Evolutionary conservation across 106 monocot species (phyloP).

Genomic region (Xerophyta viscosa): DNA sequence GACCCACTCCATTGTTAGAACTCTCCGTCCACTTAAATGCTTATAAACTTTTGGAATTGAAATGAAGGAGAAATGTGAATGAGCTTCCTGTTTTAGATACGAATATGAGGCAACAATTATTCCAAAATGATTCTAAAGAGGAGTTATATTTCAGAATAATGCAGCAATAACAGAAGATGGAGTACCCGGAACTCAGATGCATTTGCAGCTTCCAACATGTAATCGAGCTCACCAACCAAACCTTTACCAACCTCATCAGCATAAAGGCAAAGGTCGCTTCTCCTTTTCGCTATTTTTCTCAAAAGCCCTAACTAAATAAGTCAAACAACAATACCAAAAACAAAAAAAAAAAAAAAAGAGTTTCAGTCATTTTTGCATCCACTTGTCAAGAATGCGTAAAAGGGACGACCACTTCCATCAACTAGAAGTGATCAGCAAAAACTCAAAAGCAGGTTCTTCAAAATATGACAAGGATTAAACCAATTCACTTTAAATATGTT

Average conservation of each 20-base stretch:
- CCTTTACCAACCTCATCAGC: constrained; percentile 95
- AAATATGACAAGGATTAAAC: too few species aligned
- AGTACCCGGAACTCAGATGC: constrained; percentile 70
- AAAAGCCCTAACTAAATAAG: constrained; percentile 49
- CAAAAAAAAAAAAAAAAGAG: too few species aligned
- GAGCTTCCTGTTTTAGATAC: constrained; percentile 51
- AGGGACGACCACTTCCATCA: too few species aligned
- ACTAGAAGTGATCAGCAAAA: too few species aligned
- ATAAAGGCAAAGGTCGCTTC: constrained; percentile 70
- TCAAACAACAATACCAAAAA: not conserved
- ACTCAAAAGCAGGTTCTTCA: too few species aligned
- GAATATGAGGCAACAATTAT: not conserved
- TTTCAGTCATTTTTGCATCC: too few species aligned
- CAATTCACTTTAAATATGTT: too few species aligned
- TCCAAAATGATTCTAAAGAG: not conserved
- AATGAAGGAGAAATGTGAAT: constrained; percentile 70
- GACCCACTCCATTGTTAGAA: constrained; percentile 86
- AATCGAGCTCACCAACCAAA: constrained; percentile 92
- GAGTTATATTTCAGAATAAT: too few species aligned
- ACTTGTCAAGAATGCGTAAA: too few species aligned
- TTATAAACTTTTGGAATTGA: constrained; percentile 57
- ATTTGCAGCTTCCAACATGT: constrained; percentile 84
- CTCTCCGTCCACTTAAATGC: constrained; percentile 63
- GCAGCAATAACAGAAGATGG: too few species aligned
- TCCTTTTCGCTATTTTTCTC: constrained; percentile 62